These are phyloP conservation scores for Purpureocillium lavendulum DNA, from an alignment of 2,329 filamentous ascomycete genomes.

Conservation along the genomic window DNA sequence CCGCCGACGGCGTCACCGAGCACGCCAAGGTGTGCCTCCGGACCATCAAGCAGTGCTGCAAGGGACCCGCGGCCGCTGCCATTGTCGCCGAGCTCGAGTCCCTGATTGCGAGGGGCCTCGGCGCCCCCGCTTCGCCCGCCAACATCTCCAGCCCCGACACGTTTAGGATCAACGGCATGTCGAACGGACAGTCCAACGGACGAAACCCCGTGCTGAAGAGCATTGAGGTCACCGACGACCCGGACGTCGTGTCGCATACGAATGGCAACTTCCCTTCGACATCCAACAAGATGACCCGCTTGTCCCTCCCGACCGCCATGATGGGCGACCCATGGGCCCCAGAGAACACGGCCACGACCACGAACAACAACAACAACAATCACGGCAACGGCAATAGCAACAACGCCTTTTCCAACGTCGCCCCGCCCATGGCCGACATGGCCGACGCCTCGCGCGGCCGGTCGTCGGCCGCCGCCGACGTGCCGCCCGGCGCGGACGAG, in stretches of 20 bases:
- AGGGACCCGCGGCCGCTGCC: slow-evolving; percentile 39
- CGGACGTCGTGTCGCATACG: slow-evolving; percentile 13
- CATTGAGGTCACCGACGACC: slow-evolving; percentile 17
- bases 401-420: neutral
- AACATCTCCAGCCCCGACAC: slow-evolving; percentile 11
- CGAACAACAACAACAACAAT: no score
- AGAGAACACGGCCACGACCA: neutral
- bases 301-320: slow-evolving; percentile 6
- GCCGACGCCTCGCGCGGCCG: neutral
- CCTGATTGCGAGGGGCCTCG: slow-evolving; percentile 37
- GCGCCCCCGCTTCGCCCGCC: slow-evolving; percentile 9
- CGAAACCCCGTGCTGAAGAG: slow-evolving; percentile 13
- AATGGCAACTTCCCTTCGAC: slow-evolving; percentile 6
- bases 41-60: slow-evolving; percentile 41
- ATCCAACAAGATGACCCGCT: slow-evolving; percentile 12
- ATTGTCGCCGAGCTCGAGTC: slow-evolving; percentile 42
- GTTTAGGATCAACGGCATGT: slow-evolving; percentile 3
- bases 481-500: slow-evolving; percentile 14
- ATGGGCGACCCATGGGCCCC: slow-evolving; percentile 5
- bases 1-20: slow-evolving; percentile 37
- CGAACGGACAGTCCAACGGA: neutral
- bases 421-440: neutral
- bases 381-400: no score
- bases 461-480: slow-evolving; percentile 7
- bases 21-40: slow-evolving; percentile 42